These are phyloP conservation scores for Copromyces sp. DNA, from an alignment of 495 filamentous ascomycete genomes.

Conservation along the genomic window DNA sequence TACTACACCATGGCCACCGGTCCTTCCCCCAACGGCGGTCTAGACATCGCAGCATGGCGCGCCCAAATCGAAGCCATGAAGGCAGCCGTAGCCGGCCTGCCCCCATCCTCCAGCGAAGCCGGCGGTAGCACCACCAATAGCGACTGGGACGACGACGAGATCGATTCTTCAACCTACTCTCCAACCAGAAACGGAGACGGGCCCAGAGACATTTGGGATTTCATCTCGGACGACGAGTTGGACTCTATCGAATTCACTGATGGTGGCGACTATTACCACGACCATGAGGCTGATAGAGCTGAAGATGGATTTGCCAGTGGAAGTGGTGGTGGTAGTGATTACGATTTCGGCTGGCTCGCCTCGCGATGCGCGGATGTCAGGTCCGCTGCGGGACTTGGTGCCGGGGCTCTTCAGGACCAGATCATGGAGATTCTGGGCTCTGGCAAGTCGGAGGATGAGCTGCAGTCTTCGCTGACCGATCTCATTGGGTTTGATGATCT, in stretches of 20 bases:
- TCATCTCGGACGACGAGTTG: constrained; percentile 62
- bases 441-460: constrained; percentile 61
- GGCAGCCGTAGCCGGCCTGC: constrained; percentile 29
- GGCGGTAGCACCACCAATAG: constrained; percentile 3
- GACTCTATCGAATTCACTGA: constrained; percentile 36
- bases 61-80: constrained; percentile 38
- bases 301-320: constrained; percentile 17
- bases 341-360: constrained; percentile 51
- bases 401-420: constrained; percentile 55
- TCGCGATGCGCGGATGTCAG: constrained; percentile 53
- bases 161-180: constrained; percentile 48
- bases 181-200: constrained; percentile 46
- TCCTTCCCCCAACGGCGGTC: not conserved
- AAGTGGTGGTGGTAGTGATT: constrained; percentile 18
- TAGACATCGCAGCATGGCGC: constrained; percentile 27
- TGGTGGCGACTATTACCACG: constrained; percentile 34
- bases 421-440: constrained; percentile 57
- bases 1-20: not conserved
- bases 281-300: constrained; percentile 10
- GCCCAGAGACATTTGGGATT: constrained; percentile 81
- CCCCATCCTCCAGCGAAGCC: constrained; percentile 13
- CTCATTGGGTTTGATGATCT: constrained; percentile 87
- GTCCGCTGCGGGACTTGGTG: constrained; percentile 47
- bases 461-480: constrained; percentile 85
- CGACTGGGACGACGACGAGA: constrained; percentile 35